These are phyloP conservation scores for Populus pruinosa DNA, from an alignment of 345 rosid species.

Conservation along the genomic window DNA sequence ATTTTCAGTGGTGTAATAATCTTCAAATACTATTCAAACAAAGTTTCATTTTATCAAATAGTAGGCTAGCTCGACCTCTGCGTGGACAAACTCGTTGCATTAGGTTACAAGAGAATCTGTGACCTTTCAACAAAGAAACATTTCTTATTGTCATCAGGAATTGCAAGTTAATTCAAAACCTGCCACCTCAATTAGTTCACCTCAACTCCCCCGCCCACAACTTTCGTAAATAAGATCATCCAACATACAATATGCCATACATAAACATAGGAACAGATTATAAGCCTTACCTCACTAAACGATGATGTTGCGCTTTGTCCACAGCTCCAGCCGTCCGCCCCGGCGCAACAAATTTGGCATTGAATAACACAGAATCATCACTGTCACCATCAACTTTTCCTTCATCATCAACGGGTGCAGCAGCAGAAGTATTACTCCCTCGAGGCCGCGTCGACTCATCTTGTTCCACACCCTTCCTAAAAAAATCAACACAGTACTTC, in stretches of 20 bases:
- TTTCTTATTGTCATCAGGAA: background rate
- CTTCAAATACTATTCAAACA: no score
- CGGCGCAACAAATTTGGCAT: constrained; percentile 50
- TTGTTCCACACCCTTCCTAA: constrained; percentile 55
- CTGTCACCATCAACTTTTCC: constrained; percentile 33
- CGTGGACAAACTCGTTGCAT: background rate
- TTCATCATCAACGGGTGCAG: constrained; percentile 34
- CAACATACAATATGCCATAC: no score
- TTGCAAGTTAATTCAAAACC: background rate
- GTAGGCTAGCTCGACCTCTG: no score
- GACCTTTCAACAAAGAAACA: background rate
- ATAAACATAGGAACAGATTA: background rate
- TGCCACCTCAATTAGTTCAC: background rate
- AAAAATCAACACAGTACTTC: constrained; percentile 90
- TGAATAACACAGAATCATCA: constrained; percentile 38
- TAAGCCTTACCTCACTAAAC: constrained; percentile 64
- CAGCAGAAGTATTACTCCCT: constrained; percentile 13
- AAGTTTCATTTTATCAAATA: no score
- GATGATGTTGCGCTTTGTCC: constrained; percentile 70
- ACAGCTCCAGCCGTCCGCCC: constrained; percentile 53
- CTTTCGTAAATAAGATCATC: no score
- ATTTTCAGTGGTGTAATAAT: no score
- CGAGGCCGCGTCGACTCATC: constrained; percentile 35
- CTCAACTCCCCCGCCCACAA: no score
- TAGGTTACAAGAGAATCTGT: background rate